Evolutionary conservation across 2,329 filamentous ascomycete genomes (phyloP), one percentile per base, ranked within the genome.

Genomic region (Microthyrium microscopicum): DNA sequence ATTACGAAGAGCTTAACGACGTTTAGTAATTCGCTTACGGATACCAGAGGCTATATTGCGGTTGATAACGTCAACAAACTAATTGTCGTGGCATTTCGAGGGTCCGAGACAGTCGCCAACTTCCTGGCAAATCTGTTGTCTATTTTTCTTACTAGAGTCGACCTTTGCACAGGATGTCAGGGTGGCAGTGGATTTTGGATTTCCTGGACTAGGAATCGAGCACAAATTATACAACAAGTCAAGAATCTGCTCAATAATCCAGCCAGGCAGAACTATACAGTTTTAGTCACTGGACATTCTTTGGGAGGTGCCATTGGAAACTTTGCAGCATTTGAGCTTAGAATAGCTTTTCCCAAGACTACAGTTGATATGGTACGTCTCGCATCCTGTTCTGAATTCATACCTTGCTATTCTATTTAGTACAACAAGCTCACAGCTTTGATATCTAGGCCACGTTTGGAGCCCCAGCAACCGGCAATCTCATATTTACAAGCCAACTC

Each of bases 221-320:
- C 36, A 2, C 43, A 46, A 4, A 60, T 66, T 12, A 41, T 65
- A 5, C 41, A 45, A 2, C 61, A 59, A 33, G 47, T 77, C 16
- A 41, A 51, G 15, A 38, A 48, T 2, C 68, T 68, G 3, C 49
- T 47, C 26, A 44, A 46, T 1, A 48, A 57, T 18, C 53, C 70
- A 52, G 69, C 72, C 1, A n/a, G n/a, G n/a, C n/a, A n/a, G n/a
- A 41, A 39, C 31, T 77, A 65, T 56, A 50, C 50, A 27, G 46
- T 78, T 46, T 48, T 75, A n/a, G 51, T 64, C n/a, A 72, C 72
- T 0, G 77, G 77, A 22, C 76, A 81, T 57, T 77, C 70, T 6
- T 67, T 82, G 3, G 77, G 77, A 31, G 77, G 61, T 20, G 73
- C 73, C 5, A 57, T 81, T 2, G 71, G 66, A 26, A 70, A 66